phyloP scores from a whole-genome alignment of 331 rosid species.

The Quercus tomentella region DNA sequence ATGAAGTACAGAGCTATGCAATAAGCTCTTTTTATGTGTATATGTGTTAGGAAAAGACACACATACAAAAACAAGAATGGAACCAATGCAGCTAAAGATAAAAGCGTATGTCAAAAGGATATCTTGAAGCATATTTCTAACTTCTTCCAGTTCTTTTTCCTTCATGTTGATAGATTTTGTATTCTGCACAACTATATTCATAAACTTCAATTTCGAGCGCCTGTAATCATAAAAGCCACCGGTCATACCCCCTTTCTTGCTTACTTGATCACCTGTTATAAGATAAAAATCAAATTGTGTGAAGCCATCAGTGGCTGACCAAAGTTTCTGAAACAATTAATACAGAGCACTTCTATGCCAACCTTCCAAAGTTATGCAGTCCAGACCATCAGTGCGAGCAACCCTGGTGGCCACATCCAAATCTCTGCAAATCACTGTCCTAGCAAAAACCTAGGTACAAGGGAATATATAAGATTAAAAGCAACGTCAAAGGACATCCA shows the following conservation, averaged over 20 bases:
- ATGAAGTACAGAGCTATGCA: background rate
- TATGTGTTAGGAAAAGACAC: background rate
- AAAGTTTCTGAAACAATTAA: constrained; percentile 11
- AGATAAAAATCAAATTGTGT: constrained; percentile 15
- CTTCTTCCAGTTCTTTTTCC: constrained; percentile 64
- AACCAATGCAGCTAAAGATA: background rate
- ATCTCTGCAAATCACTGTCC: constrained; percentile 92
- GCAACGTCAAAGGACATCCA: constrained; percentile 17
- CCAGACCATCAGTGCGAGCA: constrained; percentile 83
- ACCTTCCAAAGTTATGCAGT: constrained; percentile 98
- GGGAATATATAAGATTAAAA: background rate
- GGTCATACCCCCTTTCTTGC: constrained; percentile 98
- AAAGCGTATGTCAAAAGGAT: constrained; percentile 55
- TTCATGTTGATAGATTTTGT: constrained; percentile 41
- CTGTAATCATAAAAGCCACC: constrained; percentile 99
- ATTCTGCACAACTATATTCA: constrained; percentile 61
- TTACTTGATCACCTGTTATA: constrained; percentile 89
- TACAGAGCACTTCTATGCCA: constrained; percentile 12
- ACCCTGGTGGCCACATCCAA: constrained; percentile 92
- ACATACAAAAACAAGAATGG: background rate
- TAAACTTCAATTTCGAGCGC: constrained; percentile 81
- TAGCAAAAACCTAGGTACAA: constrained; percentile 70
- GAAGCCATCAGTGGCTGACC: constrained; percentile 17
- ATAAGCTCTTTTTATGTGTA: no score
- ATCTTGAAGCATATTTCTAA: constrained; percentile 72